Evolutionary conservation across 2,329 filamentous ascomycete genomes (phyloP), one percentile per base, ranked within the genome.

Genomic region (Penicillium sp.): DNA sequence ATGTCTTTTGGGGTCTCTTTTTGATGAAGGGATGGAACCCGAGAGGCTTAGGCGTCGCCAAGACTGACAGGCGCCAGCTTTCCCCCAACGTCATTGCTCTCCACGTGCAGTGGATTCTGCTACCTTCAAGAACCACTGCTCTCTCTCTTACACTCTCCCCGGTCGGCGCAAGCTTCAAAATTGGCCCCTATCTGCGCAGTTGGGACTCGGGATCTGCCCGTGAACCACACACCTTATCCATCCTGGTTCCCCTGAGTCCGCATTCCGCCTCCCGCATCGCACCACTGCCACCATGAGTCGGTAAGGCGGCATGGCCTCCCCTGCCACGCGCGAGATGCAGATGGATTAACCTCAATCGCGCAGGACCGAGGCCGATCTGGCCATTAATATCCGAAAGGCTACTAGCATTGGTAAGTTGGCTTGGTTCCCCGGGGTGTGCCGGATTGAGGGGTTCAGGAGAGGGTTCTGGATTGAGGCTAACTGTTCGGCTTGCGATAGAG

Each of bases 361-460:
- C 62, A 85, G 84, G 75, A 85, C 87, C 70, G 87, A 89, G 76
- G 82, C 85, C 51, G 86, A 89, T 75, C 81, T 89, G 67, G 82
- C 85, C 73, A 85, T 87, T 73, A 87, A 89, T 77, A 89, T 89
- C 75, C 85, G 85, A 72, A 89, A 89, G 79, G 87, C 87, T 38
- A 89, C 87, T 17, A 88, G 84, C 73, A 86, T 87, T 68, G 84
- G 83, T 84, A 75, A 68, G 79, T 68, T 56, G 50, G 49, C 37
- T 26, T 50, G 26, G 19, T 53, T 40, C 4, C 24, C 30, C 38
- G 54, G 49, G 38, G 54, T 60, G 35, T 53, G 33, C 49, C 55
- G 47, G 30, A 4, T 53, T 53, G n/a, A 45, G 26, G 49, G 47
- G 53, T 13, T 62, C 53, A 55, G 54, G 38, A 63, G 35, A 40